Conservation (phyloP, 2,329 filamentous ascomycete species). For the Xylariaceae sp. region DNA sequence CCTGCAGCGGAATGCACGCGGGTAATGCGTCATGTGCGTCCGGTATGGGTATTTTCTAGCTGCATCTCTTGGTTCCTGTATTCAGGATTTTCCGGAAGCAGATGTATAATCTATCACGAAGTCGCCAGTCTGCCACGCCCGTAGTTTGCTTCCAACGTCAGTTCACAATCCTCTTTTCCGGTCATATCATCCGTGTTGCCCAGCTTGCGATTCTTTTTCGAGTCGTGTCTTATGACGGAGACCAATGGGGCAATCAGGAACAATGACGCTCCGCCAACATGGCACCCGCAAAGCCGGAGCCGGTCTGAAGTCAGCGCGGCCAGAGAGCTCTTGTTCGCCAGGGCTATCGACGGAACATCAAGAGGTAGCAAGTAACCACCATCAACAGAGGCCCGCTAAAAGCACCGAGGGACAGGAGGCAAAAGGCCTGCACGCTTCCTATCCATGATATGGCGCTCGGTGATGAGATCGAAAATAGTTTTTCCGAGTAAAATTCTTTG, state of each 20-base stretch:
- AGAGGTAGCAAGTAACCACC: slow-evolving; percentile 34
- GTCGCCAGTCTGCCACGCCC: no score
- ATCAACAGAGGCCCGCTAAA: slow-evolving; percentile 14
- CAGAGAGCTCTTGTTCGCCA: slow-evolving; percentile 3
- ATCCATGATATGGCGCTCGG: slow-evolving; percentile 36
- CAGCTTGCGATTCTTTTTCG: not conserved
- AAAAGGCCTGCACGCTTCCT: slow-evolving; percentile 39
- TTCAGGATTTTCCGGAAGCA: no score
- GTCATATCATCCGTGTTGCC: no score
- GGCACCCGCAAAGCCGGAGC: slow-evolving; percentile 7
- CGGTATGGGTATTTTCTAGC: no score
- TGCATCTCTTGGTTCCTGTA: no score
- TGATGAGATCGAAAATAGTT: not conserved
- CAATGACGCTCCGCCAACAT: not conserved
- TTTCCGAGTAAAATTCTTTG: slow-evolving; percentile 3
- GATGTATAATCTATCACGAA: no score
- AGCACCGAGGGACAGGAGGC: slow-evolving; percentile 18
- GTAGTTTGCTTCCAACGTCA: no score
- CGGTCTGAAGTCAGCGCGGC: slow-evolving; percentile 6
- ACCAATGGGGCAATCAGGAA: slow-evolving; percentile 8
- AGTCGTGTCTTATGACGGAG: not conserved
- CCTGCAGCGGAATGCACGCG: no score
- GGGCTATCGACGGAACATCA: no score
- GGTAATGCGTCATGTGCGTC: no score
- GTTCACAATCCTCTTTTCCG: no score